phyloP scores from a whole-genome alignment of 179 eudicot genomes.

The Carnegiea gigantea region DNA sequence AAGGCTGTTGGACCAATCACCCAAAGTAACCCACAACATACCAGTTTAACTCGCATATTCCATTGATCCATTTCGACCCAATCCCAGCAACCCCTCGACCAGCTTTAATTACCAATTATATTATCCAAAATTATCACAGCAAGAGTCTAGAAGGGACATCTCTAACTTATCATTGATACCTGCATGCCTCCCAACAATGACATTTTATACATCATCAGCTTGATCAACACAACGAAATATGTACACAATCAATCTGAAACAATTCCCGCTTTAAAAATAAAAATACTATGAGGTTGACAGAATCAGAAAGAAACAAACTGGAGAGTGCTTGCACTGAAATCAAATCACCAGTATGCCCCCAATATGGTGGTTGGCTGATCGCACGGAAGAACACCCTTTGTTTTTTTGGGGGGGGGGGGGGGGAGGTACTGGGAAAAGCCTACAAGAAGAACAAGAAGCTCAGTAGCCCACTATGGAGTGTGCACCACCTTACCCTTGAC shows the following conservation, averaged over 20 bases:
- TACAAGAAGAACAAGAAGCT: no score
- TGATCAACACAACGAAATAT: neutral
- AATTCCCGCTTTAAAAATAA: no score
- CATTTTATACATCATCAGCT: neutral
- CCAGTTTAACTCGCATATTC: neutral
- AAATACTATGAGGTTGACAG: no score
- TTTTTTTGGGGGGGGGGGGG: no score
- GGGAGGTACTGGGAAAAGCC: no score
- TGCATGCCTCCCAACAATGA: neutral
- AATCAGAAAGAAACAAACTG: no score
- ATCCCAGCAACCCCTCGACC: neutral
- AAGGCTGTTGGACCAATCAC: neutral
- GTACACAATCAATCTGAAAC: neutral
- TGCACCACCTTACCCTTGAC: neutral
- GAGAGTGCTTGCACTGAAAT: neutral
- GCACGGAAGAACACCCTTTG: no score
- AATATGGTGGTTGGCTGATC: no score
- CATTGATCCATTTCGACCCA: neutral
- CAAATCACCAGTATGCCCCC: neutral
- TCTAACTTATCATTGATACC: neutral
- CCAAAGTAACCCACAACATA: neutral
- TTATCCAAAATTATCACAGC: neutral
- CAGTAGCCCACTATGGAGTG: neutral
- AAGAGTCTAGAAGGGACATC: constrained; percentile 4
- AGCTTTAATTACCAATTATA: neutral